A percentile compares a stretch with the other conserved stretches of the same genome.
Evolutionary conservation across 2,329 filamentous ascomycete genomes (phyloP).

Genomic region (Fusarium sarcochroum): DNA sequence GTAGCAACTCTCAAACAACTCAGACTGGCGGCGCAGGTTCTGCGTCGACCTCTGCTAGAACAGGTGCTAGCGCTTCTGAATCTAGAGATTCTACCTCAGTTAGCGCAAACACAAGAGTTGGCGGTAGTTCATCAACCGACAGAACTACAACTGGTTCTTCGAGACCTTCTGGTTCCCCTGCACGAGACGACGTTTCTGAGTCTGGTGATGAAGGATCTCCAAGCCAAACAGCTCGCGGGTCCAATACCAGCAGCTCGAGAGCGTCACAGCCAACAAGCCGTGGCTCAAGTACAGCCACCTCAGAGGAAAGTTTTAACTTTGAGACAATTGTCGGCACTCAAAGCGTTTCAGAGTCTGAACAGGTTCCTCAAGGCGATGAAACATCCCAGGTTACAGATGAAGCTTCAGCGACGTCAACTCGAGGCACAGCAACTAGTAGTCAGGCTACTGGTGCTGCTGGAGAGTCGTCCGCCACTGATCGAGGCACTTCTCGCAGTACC

Average conservation of each 20-base stretch:
- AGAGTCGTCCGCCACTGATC: neutral
- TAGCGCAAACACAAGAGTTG: neutral
- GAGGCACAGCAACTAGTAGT: neutral
- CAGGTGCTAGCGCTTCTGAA: rapidly evolving
- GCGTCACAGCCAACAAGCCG: neutral
- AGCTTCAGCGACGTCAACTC: neutral
- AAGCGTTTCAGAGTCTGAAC: slow-evolving; percentile 17
- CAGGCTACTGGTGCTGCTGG: neutral
- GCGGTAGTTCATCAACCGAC: neutral
- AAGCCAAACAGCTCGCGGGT: neutral
- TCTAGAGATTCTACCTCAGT: neutral
- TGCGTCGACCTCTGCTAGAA: neutral
- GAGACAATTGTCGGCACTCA: slow-evolving; percentile 13
- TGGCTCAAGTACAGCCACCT: neutral
- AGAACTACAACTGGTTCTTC: neutral
- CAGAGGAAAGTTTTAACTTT: neutral
- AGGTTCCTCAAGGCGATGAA: neutral
- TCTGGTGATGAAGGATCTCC: neutral
- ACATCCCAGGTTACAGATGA: neutral
- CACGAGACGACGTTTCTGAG: rapidly evolving
- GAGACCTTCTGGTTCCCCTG: rapidly evolving
- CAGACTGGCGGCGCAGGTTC: rapidly evolving
- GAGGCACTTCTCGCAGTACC: neutral
- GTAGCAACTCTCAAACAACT: neutral
- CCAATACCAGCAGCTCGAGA: neutral